These are phyloP conservation scores for Cystofilobasidium bisporidii DNA, from an alignment of 768 basidiomycete species.

Conservation along the genomic window DNA sequence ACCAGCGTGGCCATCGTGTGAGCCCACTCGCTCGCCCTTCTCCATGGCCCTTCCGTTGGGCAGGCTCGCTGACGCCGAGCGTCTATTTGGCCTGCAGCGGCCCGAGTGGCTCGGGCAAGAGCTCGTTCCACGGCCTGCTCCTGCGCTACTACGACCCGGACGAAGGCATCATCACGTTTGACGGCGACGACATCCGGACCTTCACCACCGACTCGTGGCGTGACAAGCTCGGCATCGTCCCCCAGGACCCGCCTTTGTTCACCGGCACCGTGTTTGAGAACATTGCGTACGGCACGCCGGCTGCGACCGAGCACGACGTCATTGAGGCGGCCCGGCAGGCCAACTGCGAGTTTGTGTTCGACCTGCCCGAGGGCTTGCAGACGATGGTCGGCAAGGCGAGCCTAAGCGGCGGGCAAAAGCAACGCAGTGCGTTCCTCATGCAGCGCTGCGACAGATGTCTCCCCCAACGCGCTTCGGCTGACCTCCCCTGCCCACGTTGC, in stretches of 20 bases:
- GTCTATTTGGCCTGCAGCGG: neutral
- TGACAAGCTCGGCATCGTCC: conserved; percentile 23
- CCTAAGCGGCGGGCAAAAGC: conserved; percentile 42
- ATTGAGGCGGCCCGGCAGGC: conserved; percentile 21
- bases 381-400: conserved; percentile 28
- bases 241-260: conserved; percentile 26
- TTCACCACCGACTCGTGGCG: conserved; percentile 26
- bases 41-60: no score
- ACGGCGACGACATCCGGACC: conserved; percentile 23
- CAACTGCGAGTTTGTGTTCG: conserved; percentile 30
- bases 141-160: conserved; percentile 28
- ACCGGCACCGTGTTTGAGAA: conserved; percentile 34
- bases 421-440: conserved; percentile 41
- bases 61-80: no score
- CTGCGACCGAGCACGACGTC: conserved; percentile 24
- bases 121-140: conserved; percentile 23
- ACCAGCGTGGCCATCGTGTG: conserved; percentile 27
- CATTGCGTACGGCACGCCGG: conserved; percentile 28
- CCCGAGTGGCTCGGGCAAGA: conserved; percentile 26
- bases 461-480: no score
- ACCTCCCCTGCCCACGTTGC: conserved; percentile 46
- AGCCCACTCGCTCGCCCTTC: no score
- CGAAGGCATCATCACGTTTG: conserved; percentile 15
- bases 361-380: conserved; percentile 16
- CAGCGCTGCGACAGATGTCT: neutral